These are phyloP conservation scores for Phycomyces blakesleeanus DNA, from an alignment of 192 early-diverging fungal species.

Conservation along the genomic window DNA sequence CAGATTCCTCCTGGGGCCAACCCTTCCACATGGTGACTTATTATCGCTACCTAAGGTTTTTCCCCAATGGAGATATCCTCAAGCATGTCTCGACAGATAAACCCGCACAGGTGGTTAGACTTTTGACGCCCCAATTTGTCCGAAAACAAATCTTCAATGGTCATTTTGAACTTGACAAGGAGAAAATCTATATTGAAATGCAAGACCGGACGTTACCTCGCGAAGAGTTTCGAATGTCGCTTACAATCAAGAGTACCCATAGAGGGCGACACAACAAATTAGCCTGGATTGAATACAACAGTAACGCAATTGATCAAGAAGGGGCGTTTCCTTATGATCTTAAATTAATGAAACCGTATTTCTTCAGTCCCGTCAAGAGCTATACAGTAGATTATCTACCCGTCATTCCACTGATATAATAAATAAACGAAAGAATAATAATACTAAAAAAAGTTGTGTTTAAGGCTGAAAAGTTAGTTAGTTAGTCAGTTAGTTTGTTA, in stretches of 20 bases:
- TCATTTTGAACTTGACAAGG: slow-evolving; percentile 20
- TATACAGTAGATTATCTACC: slow-evolving; percentile 21
- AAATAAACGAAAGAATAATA: too few relatives aligned
- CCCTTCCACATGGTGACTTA: slow-evolving; percentile 43
- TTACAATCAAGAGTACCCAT: slow-evolving; percentile 32
- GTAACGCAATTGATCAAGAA: slow-evolving; percentile 7
- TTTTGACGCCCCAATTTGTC: slow-evolving; percentile 13
- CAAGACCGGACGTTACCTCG: slow-evolving; percentile 15
- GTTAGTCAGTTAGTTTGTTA: too few relatives aligned
- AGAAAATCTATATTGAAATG: slow-evolving; percentile 13
- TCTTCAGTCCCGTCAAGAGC: slow-evolving; percentile 27
- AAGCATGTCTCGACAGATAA: slow-evolving; percentile 30
- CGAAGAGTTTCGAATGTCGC: slow-evolving; percentile 23
- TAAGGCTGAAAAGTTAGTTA: too few relatives aligned
- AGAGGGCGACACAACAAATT: slow-evolving; percentile 39
- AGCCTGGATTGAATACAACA: slow-evolving; percentile 23
- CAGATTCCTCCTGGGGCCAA: slow-evolving; percentile 36
- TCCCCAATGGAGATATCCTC: slow-evolving; percentile 35
- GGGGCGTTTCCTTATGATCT: slow-evolving; percentile 15
- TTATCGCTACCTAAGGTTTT: slow-evolving; percentile 42
- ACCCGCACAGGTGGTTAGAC: slow-evolving; percentile 24
- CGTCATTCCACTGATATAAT: neutral
- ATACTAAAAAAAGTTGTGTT: too few relatives aligned
- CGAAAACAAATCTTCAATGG: slow-evolving; percentile 29
- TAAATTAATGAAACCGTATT: slow-evolving; percentile 29